Base-by-base conservation (phyloP, 169 alveolate genomes). In the Plasmodium cynomolgi region DNA sequence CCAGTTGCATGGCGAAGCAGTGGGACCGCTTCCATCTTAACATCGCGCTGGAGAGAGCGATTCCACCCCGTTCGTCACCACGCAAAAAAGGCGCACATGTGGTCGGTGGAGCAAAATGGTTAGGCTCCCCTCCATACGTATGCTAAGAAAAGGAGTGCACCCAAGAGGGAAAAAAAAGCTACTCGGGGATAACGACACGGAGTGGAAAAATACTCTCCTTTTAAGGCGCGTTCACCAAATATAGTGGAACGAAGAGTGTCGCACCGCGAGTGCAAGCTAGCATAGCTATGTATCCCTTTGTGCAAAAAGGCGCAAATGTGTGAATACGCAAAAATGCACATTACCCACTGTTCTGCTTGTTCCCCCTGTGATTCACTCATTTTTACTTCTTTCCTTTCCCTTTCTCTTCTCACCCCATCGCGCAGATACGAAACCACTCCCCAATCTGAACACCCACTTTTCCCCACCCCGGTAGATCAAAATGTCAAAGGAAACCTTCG, bases 401-500 rank as follows among this genome's bases (percentile, higher is more conserved):
- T n/a, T n/a, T n/a, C n/a, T n/a, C n/a, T n/a, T n/a, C n/a, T n/a
- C 26, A 20, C 11, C 73, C 33, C 68, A 47, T 5, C 62, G 1
- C 23, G 62, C 62, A 50, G 62, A 13, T 8, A 50, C 2, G 26
- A 3, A 3, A n/a, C n/a, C n/a, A n/a, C n/a, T n/a, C n/a, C n/a
- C n/a, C n/a, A n/a, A n/a, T n/a, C n/a, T n/a, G n/a, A n/a, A n/a
- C n/a, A n/a, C n/a, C n/a, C n/a, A n/a, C n/a, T n/a, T 20, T 34
- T 33, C 2, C 41, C 37, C 37, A 1, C 47, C 58, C 23, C 5
- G 72, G 29, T 37, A 5, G 15, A 1, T 11, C 44, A 84, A 39
- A 62, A 85, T 81, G 97, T 92, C 97, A 26, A 98, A 96, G 93
- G 99, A 98, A 94, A 98, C 98, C 71, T 98, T 98, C 97, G 99